A percentile compares a stretch with the other conserved stretches of the same genome.
phyloP scores from a whole-genome alignment of 1,284 basidiomycete species.

The Malassezia brasiliensis region DNA sequence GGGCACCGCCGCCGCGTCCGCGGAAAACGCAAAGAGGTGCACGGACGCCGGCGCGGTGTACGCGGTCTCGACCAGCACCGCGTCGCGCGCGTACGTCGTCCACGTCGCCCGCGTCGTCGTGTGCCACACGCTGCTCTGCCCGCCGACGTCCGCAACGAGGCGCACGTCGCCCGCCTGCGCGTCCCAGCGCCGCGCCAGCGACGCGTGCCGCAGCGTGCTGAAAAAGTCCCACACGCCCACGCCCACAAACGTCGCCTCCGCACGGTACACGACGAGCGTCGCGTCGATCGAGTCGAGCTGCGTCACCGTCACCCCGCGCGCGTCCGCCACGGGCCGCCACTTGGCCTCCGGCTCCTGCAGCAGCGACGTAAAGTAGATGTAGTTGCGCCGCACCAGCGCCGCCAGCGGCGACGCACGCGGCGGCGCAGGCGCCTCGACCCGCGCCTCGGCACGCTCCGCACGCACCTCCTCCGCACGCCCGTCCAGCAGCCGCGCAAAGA shows the following conservation, averaged over 20 bases:
- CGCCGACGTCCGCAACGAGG: slow-evolving; percentile 65
- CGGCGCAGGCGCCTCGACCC: neutral
- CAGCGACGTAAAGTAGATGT: slow-evolving; percentile 91
- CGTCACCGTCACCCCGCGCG: slow-evolving; percentile 65
- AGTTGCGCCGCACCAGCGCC: slow-evolving; percentile 77
- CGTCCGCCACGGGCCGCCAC: slow-evolving; percentile 77
- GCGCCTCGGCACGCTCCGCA: too few species aligned
- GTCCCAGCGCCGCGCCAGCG: slow-evolving; percentile 76
- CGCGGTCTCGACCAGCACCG: slow-evolving; percentile 80
- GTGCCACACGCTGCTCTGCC: slow-evolving; percentile 62
- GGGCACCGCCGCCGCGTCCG: slow-evolving; percentile 74
- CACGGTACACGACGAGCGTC: slow-evolving; percentile 87
- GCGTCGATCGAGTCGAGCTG: slow-evolving; percentile 96
- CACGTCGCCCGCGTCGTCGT: slow-evolving; percentile 28
- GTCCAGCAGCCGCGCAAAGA: too few species aligned
- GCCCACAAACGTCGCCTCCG: slow-evolving; percentile 94
- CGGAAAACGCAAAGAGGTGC: slow-evolving; percentile 91
- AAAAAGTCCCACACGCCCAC: slow-evolving; percentile 95
- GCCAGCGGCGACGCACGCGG: slow-evolving; percentile 54
- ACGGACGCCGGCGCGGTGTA: slow-evolving; percentile 88
- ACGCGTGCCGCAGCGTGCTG: slow-evolving; percentile 71
- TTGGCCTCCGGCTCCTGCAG: slow-evolving; percentile 97
- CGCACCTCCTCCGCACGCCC: too few species aligned
- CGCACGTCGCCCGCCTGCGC: slow-evolving; percentile 74
- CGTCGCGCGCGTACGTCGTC: slow-evolving; percentile 61